Percentiles rank a stretch among this genome's conserved stretches.
phyloP scores from a whole-genome alignment of 495 filamentous ascomycete species.

The Hypomontagnella monticulosa region DNA sequence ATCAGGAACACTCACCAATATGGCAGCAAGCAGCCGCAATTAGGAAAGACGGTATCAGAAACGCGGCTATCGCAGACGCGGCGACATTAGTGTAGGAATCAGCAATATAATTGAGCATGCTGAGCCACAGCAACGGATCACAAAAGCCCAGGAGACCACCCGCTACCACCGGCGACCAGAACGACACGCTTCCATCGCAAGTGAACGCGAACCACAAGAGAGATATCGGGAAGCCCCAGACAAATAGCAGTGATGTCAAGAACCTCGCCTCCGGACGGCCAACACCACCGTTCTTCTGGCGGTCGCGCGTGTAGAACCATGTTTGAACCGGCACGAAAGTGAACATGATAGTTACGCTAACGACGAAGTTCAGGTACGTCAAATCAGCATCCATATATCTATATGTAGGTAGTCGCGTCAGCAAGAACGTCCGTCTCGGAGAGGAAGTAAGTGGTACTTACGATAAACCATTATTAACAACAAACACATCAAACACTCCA shows the following conservation, averaged over 20 bases:
- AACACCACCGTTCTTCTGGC: constrained; percentile 38
- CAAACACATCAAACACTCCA: constrained; percentile 52
- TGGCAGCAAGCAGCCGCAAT: constrained; percentile 52
- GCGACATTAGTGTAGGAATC: constrained; percentile 54
- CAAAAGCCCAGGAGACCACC: constrained; percentile 49
- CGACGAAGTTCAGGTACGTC: constrained; percentile 53
- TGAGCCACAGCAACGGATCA: constrained; percentile 51
- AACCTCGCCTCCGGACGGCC: constrained; percentile 54
- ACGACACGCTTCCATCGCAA: constrained; percentile 47
- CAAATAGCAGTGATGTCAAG: constrained; percentile 46
- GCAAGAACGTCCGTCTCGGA: neutral
- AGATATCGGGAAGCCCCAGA: constrained; percentile 52
- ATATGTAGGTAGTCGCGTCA: constrained; percentile 33
- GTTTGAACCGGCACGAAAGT: constrained; percentile 51
- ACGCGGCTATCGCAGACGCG: constrained; percentile 51
- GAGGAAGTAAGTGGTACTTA: constrained; percentile 23
- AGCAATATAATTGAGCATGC: constrained; percentile 53
- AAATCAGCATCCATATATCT: constrained; percentile 50
- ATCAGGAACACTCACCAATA: constrained; percentile 34
- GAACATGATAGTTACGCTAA: constrained; percentile 50
- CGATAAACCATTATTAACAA: constrained; percentile 50
- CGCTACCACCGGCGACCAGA: constrained; percentile 51
- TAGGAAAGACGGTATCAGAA: constrained; percentile 51
- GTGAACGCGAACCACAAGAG: constrained; percentile 54
- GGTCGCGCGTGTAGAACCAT: constrained; percentile 49